A percentile compares a stretch with the other conserved stretches of the same genome.
Conservation (phyloP, 2,329 filamentous ascomycete genomes). For the Macrophomina phaseolina region DNA sequence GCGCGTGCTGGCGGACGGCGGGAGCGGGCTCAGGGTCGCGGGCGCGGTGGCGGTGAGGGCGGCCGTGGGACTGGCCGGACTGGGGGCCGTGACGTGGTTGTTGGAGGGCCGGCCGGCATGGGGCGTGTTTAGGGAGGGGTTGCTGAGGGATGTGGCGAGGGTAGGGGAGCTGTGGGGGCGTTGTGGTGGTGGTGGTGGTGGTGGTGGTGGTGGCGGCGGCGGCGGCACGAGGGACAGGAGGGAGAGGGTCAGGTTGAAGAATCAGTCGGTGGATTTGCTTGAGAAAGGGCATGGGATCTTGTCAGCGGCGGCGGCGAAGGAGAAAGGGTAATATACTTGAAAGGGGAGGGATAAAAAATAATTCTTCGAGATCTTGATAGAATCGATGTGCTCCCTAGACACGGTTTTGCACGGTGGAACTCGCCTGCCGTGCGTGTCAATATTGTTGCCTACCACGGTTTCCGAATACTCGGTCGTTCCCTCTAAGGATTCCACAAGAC, state of each 20-base stretch:
- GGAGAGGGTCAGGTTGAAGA: background rate
- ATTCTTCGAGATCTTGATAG: no score
- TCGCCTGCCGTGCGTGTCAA: no score
- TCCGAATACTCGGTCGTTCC: no score
- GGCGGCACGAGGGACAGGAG: background rate
- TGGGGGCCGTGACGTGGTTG: background rate
- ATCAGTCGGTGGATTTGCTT: slow-evolving; percentile 1
- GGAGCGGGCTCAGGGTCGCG: background rate
- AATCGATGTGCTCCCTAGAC: no score
- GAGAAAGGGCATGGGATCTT: background rate
- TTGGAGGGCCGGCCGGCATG: background rate
- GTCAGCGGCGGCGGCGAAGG: background rate
- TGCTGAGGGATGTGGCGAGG: background rate
- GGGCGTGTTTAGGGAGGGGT: background rate
- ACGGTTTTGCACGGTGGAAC: no score
- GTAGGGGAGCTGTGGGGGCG: background rate
- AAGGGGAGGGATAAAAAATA: background rate
- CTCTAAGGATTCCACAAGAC: no score
- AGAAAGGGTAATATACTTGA: background rate
- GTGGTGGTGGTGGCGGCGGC: no score
- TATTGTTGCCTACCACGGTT: no score
- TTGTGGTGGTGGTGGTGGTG: background rate
- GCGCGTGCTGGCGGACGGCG: background rate
- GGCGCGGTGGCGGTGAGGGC: background rate
- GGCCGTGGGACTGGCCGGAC: background rate